These are phyloP conservation scores for Gossypium davidsonii DNA, from an alignment of 441 rosid species.

Conservation along the genomic window DNA sequence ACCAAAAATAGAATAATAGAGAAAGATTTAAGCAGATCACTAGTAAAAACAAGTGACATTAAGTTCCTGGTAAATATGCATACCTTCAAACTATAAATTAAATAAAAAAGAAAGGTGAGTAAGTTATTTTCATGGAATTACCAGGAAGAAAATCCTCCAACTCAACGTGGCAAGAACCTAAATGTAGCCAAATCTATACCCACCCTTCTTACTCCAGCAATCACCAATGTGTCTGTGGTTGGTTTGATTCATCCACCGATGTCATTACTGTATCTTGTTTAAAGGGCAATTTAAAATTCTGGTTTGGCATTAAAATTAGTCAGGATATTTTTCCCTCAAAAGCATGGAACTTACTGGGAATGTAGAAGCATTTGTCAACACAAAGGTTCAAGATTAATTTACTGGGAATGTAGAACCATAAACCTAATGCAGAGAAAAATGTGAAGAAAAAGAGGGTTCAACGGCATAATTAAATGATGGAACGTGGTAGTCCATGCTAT, in stretches of 20 bases:
- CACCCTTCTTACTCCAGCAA: neutral
- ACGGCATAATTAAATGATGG: neutral
- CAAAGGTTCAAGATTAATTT: neutral
- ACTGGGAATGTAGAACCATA: neutral
- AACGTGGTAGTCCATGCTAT: too few species aligned
- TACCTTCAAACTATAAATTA: neutral
- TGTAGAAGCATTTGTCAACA: neutral
- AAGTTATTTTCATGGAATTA: neutral
- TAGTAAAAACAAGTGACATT: constrained; percentile 1
- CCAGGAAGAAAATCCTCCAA: neutral
- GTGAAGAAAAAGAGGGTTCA: neutral
- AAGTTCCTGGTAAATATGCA: neutral
- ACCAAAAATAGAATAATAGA: neutral
- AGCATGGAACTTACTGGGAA: neutral
- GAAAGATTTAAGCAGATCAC: neutral
- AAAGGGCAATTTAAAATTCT: neutral
- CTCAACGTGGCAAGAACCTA: neutral
- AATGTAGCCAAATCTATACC: neutral
- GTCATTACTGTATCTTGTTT: neutral
- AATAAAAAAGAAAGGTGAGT: neutral
- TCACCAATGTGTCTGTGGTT: neutral
- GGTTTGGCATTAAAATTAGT: neutral
- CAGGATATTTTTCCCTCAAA: neutral
- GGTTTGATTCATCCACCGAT: neutral
- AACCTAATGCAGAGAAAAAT: neutral